Evolutionary conservation across 1,139 yeast species (phyloP).

Genomic region (Geotrichum klebahnii): DNA sequence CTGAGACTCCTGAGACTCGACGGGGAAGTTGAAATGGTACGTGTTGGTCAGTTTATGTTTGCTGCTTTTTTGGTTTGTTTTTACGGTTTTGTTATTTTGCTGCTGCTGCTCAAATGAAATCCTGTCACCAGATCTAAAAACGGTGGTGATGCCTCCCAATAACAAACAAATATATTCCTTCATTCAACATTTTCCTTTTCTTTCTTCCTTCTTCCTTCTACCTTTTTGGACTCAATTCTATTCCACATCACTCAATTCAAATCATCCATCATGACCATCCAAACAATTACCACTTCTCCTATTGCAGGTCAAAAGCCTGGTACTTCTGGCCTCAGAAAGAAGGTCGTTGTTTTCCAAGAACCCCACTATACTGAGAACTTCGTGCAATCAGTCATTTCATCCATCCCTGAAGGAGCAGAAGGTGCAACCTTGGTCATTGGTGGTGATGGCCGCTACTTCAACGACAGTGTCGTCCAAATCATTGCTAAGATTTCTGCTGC

Average conservation of each 20-base stretch:
- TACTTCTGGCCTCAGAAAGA: constrained; percentile 92
- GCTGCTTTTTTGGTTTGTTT: too few relatives aligned
- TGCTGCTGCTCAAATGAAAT: too few relatives aligned
- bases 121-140: neutral
- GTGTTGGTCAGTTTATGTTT: too few relatives aligned
- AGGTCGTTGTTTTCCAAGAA: constrained; percentile 78
- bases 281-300: constrained; percentile 56
- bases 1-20: too few relatives aligned
- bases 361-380: constrained; percentile 88
- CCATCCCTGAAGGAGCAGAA: constrained; percentile 84
- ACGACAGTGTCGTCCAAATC: constrained; percentile 72
- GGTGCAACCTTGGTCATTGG: constrained; percentile 83
- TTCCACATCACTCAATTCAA: neutral
- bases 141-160: neutral
- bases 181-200: neutral
- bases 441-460: constrained; percentile 95
- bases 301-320: constrained; percentile 95
- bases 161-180: neutral
- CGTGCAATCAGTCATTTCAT: constrained; percentile 75
- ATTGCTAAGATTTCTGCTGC: constrained; percentile 85
- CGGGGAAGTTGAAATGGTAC: too few relatives aligned
- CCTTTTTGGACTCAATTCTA: too few relatives aligned
- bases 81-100: too few relatives aligned
- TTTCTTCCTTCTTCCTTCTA: neutral
- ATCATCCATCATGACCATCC: constrained; percentile 5